Conservation (phyloP, 192 early-diverging fungal genomes). For the Backusella luteola region DNA sequence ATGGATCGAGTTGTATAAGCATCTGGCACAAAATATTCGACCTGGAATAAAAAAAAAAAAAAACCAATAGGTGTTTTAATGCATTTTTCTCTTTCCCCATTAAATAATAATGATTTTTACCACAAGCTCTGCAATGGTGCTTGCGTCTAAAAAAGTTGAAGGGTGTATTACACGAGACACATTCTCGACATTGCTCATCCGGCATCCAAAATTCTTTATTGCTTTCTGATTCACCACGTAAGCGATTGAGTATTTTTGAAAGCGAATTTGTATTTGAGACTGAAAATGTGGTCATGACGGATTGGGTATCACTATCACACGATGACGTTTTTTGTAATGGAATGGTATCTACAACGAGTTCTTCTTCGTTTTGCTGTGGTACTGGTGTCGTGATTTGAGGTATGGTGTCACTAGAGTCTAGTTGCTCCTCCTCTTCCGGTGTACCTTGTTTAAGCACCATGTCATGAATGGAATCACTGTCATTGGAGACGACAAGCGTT, state of each 20-base stretch:
- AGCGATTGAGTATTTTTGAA: conserved; percentile 46
- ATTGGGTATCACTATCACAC: conserved; percentile 44
- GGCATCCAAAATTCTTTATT: conserved; percentile 79
- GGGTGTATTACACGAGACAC: conserved; percentile 68
- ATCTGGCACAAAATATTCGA: conserved; percentile 76
- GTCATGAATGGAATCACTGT: background rate
- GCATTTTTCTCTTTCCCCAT: background rate
- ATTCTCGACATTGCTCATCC: conserved; percentile 78
- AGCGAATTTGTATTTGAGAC: conserved; percentile 47
- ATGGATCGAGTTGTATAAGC: conserved; percentile 54
- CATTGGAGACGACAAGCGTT: background rate
- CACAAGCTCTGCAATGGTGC: conserved; percentile 84
- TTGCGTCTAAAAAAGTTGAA: conserved; percentile 71
- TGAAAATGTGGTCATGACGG: conserved; percentile 44
- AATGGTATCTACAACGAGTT: background rate
- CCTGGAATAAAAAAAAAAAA: conserved; percentile 24
- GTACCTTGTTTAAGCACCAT: background rate
- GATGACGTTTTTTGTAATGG: conserved; percentile 26
- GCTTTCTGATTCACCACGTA: conserved; percentile 48
- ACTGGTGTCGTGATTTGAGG: background rate
- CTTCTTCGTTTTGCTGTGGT: background rate
- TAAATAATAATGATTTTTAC: conserved; percentile 28
- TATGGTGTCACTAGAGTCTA: background rate
- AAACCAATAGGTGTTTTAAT: background rate
- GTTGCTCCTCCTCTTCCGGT: background rate